Evolutionary conservation across 1,284 basidiomycete genomes (phyloP), one percentile per base, ranked within the genome.

Genomic region (Microbotryum scabiosae): DNA sequence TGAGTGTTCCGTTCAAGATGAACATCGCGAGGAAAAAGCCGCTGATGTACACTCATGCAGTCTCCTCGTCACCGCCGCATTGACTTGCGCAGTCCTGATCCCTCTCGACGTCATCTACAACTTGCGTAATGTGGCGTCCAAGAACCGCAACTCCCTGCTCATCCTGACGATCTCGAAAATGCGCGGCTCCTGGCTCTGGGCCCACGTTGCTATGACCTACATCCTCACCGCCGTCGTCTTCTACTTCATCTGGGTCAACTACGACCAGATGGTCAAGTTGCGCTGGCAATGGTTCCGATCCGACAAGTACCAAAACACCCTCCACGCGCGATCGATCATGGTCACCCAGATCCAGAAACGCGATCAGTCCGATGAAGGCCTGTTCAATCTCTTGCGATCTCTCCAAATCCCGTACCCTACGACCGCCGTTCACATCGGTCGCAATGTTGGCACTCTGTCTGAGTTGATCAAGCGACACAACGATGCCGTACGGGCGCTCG

Each of bases 91-190:
- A 20, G 78, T 91, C 44, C 83, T 97, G 63, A 82, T 96, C 36
- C 74, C 74, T 2, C 63, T 78, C 62, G 75, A 78, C 66, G 70
- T 78, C 57, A 69, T 80, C 67, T 88, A 83, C 80, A 89, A 88
- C 75, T 74, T 87, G 64, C 80, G 80, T 62, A 73, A 85, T 63
- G 82, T 87, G 63, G 68, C 78, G 2, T 46, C 73, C 2, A 72
- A 75, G 20, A 73, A 78, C 46, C 81, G 85, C 54, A 84, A 86
- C 72, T 66, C 79, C 23, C 81, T 91, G 58, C 84, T 82, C 67
- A 83, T 87, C 71, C 78, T 90, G 67, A 91, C 88, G 21, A 86
- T 91, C 65, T 82, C 85, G 9, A 84, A 89, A 69, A 83, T 93
- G 49, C 63, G 71, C 20, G 86, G 85, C 25, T 76, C 79, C 59